A percentile compares a stretch with the other conserved stretches of the same genome.
Conservation (phyloP, 495 filamentous ascomycete species). For the Parachaetomium inaequale region DNA sequence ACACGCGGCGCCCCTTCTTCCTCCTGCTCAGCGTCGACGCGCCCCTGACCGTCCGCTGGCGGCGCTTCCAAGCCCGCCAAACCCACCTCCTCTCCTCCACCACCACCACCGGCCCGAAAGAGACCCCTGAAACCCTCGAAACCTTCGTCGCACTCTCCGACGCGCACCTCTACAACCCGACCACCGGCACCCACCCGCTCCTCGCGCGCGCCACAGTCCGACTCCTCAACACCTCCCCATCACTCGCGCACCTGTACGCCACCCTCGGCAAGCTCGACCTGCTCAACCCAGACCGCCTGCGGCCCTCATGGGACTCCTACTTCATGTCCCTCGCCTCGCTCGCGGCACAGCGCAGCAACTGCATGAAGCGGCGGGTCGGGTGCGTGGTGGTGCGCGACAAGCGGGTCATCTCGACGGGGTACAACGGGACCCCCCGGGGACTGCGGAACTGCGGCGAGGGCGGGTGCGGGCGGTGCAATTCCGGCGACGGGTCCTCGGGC, state of each 20-base stretch:
- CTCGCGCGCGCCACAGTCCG: conserved; percentile 76
- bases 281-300: conserved; percentile 70
- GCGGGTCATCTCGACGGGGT: conserved; percentile 91
- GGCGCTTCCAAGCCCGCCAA: conserved; percentile 51
- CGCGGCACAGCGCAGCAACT: conserved; percentile 87
- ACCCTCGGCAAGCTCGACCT: conserved; percentile 69
- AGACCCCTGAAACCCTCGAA: conserved; percentile 52
- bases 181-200: conserved; percentile 63
- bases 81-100: conserved; percentile 72
- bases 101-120: conserved; percentile 39
- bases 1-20: conserved; percentile 83
- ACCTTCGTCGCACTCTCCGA: conserved; percentile 77
- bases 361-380: conserved; percentile 95
- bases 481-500: conserved; percentile 61
- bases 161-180: conserved; percentile 65
- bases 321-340: conserved; percentile 95
- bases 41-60: conserved; percentile 77
- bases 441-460: conserved; percentile 89
- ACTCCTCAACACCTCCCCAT: conserved; percentile 76
- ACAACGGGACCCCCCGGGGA: conserved; percentile 90
- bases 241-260: conserved; percentile 62
- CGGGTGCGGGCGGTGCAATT: conserved; percentile 85
- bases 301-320: conserved; percentile 96
- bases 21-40: conserved; percentile 89
- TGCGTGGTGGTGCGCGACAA: conserved; percentile 89